Percentiles rank a stretch among this genome's conserved stretches.
phyloP scores from a whole-genome alignment of 139 green algal species.

The Chloropicon primus region DNA sequence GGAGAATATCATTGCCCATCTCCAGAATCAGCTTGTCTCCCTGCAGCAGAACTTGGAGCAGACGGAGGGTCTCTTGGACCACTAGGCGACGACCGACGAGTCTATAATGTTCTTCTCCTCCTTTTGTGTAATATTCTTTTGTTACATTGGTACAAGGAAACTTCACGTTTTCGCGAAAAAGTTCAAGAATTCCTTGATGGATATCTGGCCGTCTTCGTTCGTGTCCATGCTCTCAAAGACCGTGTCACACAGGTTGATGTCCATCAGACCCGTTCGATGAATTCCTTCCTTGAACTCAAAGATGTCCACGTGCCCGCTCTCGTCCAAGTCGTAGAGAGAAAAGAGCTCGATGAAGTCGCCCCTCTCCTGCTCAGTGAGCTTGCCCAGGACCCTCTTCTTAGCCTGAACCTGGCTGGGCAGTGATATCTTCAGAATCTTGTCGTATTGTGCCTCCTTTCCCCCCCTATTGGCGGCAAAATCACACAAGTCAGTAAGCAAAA shows the following conservation, averaged over 20 bases:
- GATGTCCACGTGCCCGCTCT: background rate
- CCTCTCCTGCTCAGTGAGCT: background rate
- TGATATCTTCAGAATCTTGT: background rate
- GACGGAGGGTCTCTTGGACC: background rate
- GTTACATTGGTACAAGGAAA: background rate
- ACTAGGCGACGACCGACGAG: no score
- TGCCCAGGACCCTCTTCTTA: background rate
- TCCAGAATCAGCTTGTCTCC: background rate
- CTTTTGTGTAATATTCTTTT: no score
- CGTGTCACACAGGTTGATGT: background rate
- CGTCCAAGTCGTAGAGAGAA: background rate
- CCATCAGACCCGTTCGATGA: background rate
- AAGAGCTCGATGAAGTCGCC: background rate
- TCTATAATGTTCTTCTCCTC: no score
- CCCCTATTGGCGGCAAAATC: no score
- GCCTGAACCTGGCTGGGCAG: background rate
- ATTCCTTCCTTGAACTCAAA: background rate
- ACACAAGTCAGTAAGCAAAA: no score
- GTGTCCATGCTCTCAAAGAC: background rate
- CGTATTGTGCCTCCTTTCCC: background rate
- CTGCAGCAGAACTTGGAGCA: background rate
- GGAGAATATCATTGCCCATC: background rate
- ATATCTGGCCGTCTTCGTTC: background rate
- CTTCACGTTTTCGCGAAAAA: background rate
- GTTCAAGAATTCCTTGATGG: background rate